Percentiles rank a stretch among this genome's conserved stretches.
phyloP scores from a whole-genome alignment of 129 eudicot genomes.

The Dittrichia graveolens region DNA sequence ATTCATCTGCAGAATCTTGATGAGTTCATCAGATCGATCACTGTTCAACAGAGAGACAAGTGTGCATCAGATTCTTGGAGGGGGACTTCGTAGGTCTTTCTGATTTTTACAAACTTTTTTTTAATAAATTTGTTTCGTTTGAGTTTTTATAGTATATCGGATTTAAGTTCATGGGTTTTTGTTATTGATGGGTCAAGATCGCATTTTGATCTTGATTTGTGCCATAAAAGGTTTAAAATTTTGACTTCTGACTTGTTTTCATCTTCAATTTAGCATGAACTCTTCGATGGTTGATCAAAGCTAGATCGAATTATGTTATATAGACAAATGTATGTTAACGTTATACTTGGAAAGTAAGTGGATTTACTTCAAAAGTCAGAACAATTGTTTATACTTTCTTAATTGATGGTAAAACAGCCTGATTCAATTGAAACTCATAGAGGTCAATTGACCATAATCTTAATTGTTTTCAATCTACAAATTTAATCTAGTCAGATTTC shows the following conservation, averaged over 20 bases:
- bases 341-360: background rate
- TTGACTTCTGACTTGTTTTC: constrained; percentile 24
- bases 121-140: background rate
- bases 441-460: background rate
- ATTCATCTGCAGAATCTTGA: constrained; percentile 32
- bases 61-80: constrained; percentile 85
- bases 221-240: background rate
- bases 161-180: constrained; percentile 10
- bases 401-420: background rate
- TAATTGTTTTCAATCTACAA: constrained; percentile 9
- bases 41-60: constrained; percentile 61
- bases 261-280: constrained; percentile 17
- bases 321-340: background rate
- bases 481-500: background rate
- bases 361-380: background rate
- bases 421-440: background rate
- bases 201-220: constrained; percentile 8
- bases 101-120: background rate
- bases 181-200: constrained; percentile 30
- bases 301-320: background rate
- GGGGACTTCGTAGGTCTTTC: constrained; percentile 57
- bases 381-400: background rate
- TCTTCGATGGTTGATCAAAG: background rate
- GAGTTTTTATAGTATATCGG: background rate
- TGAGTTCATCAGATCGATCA: constrained; percentile 62